Conservation (phyloP, 1,284 basidiomycete species). For the Mycosarcoma mackinlayi region DNA sequence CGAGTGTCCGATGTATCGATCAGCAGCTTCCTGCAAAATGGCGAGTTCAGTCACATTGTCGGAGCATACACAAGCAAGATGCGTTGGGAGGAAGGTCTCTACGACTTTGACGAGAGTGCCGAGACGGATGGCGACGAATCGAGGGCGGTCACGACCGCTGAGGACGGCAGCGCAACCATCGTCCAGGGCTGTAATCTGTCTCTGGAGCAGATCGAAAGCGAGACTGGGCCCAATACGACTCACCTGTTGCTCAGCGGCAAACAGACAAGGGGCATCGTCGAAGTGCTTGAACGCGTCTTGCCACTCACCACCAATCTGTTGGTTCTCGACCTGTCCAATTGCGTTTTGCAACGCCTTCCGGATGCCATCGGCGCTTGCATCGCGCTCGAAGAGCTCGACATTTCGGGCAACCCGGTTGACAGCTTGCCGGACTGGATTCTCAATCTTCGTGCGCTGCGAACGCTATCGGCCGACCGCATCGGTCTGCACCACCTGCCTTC, state of each 20-base stretch:
- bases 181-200: constrained; percentile 36
- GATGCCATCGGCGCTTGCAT: constrained; percentile 80
- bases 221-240: constrained; percentile 46
- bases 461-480: constrained; percentile 89
- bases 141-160: constrained; percentile 39
- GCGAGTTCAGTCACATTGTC: constrained; percentile 45
- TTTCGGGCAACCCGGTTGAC: constrained; percentile 85
- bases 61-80: constrained; percentile 33
- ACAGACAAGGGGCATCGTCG: constrained; percentile 15
- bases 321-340: constrained; percentile 72
- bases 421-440: constrained; percentile 74
- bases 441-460: constrained; percentile 79
- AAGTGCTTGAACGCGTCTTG: constrained; percentile 43
- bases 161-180: constrained; percentile 49
- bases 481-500: constrained; percentile 77
- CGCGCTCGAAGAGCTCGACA: constrained; percentile 89
- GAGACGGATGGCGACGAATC: constrained; percentile 44
- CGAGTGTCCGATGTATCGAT: constrained; percentile 37
- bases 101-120: constrained; percentile 45
- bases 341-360: constrained; percentile 83
- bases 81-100: constrained; percentile 48
- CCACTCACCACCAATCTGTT: constrained; percentile 43
- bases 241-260: constrained; percentile 46
- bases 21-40: constrained; percentile 43
- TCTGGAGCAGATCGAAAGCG: constrained; percentile 39